Conservation (phyloP, 83 land plant species). For the Picea mariana region DNA sequence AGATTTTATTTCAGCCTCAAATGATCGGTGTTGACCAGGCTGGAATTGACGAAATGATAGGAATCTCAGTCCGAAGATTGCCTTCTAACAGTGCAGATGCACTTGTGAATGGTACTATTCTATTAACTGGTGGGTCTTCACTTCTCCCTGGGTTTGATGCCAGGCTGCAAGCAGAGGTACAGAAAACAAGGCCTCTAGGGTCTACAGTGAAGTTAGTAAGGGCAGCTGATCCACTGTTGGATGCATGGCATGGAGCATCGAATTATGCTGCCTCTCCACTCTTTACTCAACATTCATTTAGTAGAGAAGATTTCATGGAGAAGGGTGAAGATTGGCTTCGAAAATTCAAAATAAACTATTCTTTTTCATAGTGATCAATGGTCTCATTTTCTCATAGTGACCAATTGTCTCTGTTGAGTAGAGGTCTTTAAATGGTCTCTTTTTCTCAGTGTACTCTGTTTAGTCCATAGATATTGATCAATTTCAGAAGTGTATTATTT, state of each 20-base stretch:
- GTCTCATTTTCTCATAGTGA: no score
- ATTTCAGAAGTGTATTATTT: no score
- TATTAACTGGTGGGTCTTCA: slow-evolving; percentile 87
- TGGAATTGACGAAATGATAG: slow-evolving; percentile 88
- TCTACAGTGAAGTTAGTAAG: slow-evolving; percentile 62
- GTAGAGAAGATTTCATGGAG: slow-evolving; percentile 78
- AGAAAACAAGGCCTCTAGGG: slow-evolving; percentile 71
- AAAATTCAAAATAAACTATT: slow-evolving; percentile 60
- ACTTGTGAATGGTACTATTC: slow-evolving; percentile 59
- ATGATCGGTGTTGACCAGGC: slow-evolving; percentile 85
- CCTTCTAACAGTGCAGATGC: slow-evolving; percentile 31
- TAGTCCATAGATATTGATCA: no score
- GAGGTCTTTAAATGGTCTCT: no score
- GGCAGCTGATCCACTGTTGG: slow-evolving; percentile 79
- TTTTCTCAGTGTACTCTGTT: no score
- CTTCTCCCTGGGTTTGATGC: slow-evolving; percentile 71
- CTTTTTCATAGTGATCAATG: background rate
- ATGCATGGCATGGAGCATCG: slow-evolving; percentile 99
- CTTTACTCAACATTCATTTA: slow-evolving; percentile 62
- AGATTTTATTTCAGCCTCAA: slow-evolving; percentile 78
- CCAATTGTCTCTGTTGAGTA: no score
- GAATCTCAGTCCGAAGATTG: slow-evolving; percentile 73
- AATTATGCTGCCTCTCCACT: slow-evolving; percentile 55
- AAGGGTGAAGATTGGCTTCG: slow-evolving; percentile 90
- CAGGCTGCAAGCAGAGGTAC: slow-evolving; percentile 76